These are phyloP conservation scores for Favolaschia claudopus DNA, from an alignment of 768 basidiomycete species.

Conservation along the genomic window DNA sequence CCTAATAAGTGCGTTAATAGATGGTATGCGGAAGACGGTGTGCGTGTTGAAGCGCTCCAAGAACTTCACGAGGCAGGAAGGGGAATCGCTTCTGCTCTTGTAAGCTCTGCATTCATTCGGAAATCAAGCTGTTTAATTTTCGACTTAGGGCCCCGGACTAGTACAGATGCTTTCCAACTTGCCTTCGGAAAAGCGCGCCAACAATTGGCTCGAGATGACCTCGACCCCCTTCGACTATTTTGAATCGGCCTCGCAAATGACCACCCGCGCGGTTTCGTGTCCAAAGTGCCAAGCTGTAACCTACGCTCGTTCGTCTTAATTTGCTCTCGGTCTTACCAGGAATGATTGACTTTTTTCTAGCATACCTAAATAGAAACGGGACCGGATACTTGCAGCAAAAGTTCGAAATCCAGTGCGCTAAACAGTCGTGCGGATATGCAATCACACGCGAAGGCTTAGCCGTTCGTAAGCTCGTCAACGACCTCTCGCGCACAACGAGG, in stretches of 20 bases:
- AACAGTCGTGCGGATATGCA: constrained; percentile 40
- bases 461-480: constrained; percentile 50
- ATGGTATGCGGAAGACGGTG: constrained; percentile 43
- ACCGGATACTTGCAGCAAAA: constrained; percentile 57
- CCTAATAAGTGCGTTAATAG: too few species aligned
- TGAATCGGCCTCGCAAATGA: constrained; percentile 13
- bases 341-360: constrained; percentile 34
- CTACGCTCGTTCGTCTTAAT: constrained; percentile 36
- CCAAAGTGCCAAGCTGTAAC: constrained; percentile 34
- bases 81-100: constrained; percentile 26
- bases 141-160: not conserved
- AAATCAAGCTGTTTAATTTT: not conserved
- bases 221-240: constrained; percentile 30
- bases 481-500: constrained; percentile 38
- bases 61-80: constrained; percentile 30
- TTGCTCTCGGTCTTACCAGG: not conserved
- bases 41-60: constrained; percentile 29
- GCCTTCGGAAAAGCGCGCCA: constrained; percentile 14
- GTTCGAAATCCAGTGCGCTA: constrained; percentile 45
- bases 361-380: constrained; percentile 46
- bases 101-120: constrained; percentile 2
- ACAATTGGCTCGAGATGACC: constrained; percentile 27
- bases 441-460: constrained; percentile 53
- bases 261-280: constrained; percentile 33
- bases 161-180: constrained; percentile 7